Conservation (phyloP, 2,329 filamentous ascomycete species). For the Didymellaceae sp. region DNA sequence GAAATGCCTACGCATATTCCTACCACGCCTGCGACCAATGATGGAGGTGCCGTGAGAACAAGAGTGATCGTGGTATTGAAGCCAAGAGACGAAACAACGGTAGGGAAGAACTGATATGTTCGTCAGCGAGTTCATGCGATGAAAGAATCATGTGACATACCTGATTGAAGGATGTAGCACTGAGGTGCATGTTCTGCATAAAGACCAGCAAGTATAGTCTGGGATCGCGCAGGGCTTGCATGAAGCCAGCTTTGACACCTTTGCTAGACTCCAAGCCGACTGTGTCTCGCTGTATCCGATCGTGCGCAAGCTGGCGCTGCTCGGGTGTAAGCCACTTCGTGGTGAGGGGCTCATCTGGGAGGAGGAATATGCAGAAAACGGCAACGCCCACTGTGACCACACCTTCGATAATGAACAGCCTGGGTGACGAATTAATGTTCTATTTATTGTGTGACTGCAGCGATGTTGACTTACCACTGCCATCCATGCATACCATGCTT, state of each 20-base stretch:
- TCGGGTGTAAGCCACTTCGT: slow-evolving; percentile 54
- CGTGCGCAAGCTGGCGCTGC: slow-evolving; percentile 50
- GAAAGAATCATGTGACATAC: not conserved
- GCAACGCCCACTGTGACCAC: slow-evolving; percentile 38
- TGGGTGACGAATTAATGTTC: not conserved
- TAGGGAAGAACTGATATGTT: slow-evolving; percentile 50
- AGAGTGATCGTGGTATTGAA: slow-evolving; percentile 60
- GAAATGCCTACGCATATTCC: slow-evolving; percentile 43
- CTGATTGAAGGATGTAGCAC: slow-evolving; percentile 54
- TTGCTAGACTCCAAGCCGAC: slow-evolving; percentile 53
- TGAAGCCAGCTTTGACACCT: slow-evolving; percentile 55
- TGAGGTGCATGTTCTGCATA: slow-evolving; percentile 63
- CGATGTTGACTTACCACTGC: slow-evolving; percentile 12
- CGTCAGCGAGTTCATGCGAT: not conserved
- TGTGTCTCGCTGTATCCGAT: slow-evolving; percentile 53
- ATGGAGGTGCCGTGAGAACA: slow-evolving; percentile 52
- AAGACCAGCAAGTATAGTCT: slow-evolving; percentile 61
- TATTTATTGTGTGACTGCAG: not conserved
- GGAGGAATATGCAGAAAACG: slow-evolving; percentile 45
- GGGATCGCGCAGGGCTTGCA: slow-evolving; percentile 59
- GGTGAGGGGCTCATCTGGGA: slow-evolving; percentile 46
- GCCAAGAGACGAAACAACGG: slow-evolving; percentile 58
- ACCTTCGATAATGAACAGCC: slow-evolving; percentile 35
- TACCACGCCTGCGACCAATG: slow-evolving; percentile 29
- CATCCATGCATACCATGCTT: slow-evolving; percentile 27